These are phyloP conservation scores for Vairimorpha apis DNA, from an alignment of 371 early-diverging fungal species.

Conservation along the genomic window DNA sequence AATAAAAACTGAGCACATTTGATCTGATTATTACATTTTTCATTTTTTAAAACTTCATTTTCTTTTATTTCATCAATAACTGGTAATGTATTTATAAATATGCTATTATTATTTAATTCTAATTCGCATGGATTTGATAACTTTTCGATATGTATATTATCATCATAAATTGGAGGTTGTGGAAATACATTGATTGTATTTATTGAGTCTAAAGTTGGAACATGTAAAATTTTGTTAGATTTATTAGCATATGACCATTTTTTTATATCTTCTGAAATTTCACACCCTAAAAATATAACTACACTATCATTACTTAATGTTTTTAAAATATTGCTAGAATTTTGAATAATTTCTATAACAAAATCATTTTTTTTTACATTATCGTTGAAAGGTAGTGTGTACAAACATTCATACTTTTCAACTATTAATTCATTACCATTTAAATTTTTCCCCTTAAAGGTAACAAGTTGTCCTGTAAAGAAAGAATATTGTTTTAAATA, in stretches of 20 bases:
- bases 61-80: conserved; percentile 26
- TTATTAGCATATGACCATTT: conserved; percentile 14
- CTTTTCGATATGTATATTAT: conserved; percentile 6
- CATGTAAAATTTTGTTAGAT: conserved; percentile 27
- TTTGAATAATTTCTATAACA: conserved; percentile 25
- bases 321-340: conserved; percentile 1
- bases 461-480: conserved; percentile 52
- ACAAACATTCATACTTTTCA: conserved; percentile 27
- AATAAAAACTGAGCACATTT: conserved; percentile 36
- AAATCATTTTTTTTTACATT: not conserved
- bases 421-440: conserved; percentile 45
- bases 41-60: conserved; percentile 26
- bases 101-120: conserved; percentile 32
- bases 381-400: conserved; percentile 25
- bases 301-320: conserved; percentile 6
- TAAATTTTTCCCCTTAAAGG: conserved; percentile 47
- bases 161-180: conserved; percentile 9
- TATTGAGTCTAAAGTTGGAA: conserved; percentile 43
- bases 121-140: conserved; percentile 46
- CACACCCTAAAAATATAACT: conserved; percentile 50
- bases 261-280: not conserved
- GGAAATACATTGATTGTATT: conserved; percentile 36
- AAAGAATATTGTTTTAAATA: conserved; percentile 38
- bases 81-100: conserved; percentile 39
- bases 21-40: not conserved